Evolutionary conservation across 176 grass and related monocot genomes (phyloP), one percentile per base, ranked within the genome.

Genomic region (Musa schizocarpa): DNA sequence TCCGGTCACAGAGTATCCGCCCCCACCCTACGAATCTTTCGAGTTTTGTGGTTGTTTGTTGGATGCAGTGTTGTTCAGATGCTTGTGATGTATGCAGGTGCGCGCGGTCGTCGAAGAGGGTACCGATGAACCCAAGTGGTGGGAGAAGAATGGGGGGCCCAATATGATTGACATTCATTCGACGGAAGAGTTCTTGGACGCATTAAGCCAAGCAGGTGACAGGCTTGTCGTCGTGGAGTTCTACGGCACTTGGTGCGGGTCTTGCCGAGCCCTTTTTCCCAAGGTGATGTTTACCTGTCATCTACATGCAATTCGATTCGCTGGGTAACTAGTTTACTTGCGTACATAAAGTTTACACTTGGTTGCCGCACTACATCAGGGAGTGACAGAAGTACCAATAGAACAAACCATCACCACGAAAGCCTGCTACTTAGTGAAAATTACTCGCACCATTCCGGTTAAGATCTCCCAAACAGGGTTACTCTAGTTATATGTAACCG

Each of bases 231-330:
- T 87, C 76, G 90, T 85, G 22, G 95, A 99, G 53, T 94, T 99
- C 74, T 99, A 94, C 52, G 90, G 95, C 51, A 99, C 95, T 71
- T 99, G 95, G 95, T 99, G 95, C 62, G 95, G 88, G 81, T 99
- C 95, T 67, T 99, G 95, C 73, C 64, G 88, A 52, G 95, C 90
- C 54, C 76, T 94, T 10, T 99, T 91, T 69, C 95, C 95, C 54
- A 94, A 89, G 95, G 95, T 99, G 84, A 85, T 64, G 50, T 62
- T 14, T 25, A 1, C 78, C 72, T 74, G 43, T 16, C 11, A 53
- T 71, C 20, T 53, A 14, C 53, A 24, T 26, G 19, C 11, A 12
- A 19, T 54, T 73, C 53, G 49, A 54, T 52, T 9, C 4, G 5
- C 13, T 27, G n/a, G n/a, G 51, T 51, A 53, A 52, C n/a, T 73